These are phyloP conservation scores for Trichophyton simii DNA, from an alignment of 2,329 filamentous ascomycete genomes.

Conservation along the genomic window DNA sequence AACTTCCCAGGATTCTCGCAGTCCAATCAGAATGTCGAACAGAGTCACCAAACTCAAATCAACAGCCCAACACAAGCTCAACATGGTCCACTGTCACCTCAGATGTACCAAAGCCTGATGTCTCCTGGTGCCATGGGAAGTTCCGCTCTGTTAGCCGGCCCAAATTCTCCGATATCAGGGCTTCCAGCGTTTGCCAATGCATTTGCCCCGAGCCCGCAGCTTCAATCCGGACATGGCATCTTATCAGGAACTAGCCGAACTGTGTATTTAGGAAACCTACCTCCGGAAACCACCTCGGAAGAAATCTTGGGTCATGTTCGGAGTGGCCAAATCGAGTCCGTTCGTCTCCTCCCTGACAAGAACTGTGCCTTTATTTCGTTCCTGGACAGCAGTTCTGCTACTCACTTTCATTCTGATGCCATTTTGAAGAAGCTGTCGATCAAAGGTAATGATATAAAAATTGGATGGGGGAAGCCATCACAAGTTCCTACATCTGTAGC, in stretches of 20 bases:
- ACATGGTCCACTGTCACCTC: constrained; percentile 56
- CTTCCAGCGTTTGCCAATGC: constrained; percentile 52
- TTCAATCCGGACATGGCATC: constrained; percentile 64
- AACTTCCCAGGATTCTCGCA: constrained; percentile 66
- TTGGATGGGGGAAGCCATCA: constrained; percentile 97
- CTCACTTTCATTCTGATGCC: constrained; percentile 97
- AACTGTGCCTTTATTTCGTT: constrained; percentile 99
- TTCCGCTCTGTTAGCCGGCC: constrained; percentile 63
- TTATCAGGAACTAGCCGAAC: constrained; percentile 88
- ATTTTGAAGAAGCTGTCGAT: constrained; percentile 99
- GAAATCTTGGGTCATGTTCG: constrained; percentile 93
- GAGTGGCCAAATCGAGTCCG: constrained; percentile 98
- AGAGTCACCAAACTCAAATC: constrained; percentile 48
- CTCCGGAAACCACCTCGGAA: constrained; percentile 91
- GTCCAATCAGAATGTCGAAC: constrained; percentile 40
- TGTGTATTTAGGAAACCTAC: constrained; percentile 95
- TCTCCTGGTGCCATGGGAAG: constrained; percentile 68
- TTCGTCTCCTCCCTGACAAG: constrained; percentile 91
- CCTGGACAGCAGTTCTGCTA: constrained; percentile 91
- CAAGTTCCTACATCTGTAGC: constrained; percentile 95
- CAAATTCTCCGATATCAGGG: constrained; percentile 74
- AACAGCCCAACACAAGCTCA: constrained; percentile 63
- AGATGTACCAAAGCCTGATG: constrained; percentile 71
- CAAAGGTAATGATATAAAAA: constrained; percentile 98
- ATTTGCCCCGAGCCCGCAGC: constrained; percentile 37